Evolutionary conservation across 176 grass and related monocot species (phyloP).

Genomic region (Stipa capillata): DNA sequence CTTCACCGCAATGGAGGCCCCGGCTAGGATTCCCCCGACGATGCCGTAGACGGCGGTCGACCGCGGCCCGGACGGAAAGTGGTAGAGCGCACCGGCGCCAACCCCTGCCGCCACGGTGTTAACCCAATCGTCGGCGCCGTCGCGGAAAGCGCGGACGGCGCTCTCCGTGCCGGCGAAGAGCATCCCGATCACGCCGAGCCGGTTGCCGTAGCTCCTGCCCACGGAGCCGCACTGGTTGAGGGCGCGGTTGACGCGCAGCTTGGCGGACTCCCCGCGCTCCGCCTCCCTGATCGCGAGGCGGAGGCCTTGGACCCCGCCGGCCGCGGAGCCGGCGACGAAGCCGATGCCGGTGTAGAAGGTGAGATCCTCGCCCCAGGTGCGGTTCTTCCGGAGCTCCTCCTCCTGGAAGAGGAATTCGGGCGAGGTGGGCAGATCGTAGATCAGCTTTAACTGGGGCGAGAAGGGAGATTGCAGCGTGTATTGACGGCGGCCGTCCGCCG

Average conservation of each 20-base stretch:
- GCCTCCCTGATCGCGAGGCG: slow-evolving; percentile 17
- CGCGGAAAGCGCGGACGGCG: slow-evolving; percentile 11
- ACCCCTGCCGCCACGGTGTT: slow-evolving; percentile 41
- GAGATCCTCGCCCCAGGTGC: slow-evolving; percentile 35
- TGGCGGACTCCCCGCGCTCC: slow-evolving; percentile 38
- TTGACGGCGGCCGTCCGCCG: not conserved
- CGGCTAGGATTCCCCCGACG: slow-evolving; percentile 40
- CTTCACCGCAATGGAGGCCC: slow-evolving; percentile 32
- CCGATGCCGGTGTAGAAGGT: slow-evolving; percentile 43
- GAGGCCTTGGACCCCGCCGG: slow-evolving; percentile 32
- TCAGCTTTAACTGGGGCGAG: not conserved
- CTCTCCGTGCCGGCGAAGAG: slow-evolving; percentile 47
- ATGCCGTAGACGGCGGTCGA: slow-evolving; percentile 29
- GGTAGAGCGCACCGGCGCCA: slow-evolving; percentile 41
- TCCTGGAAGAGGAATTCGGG: slow-evolving; percentile 62
- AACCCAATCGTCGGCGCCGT: slow-evolving; percentile 48
- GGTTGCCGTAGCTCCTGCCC: slow-evolving; percentile 37
- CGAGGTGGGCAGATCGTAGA: slow-evolving; percentile 61
- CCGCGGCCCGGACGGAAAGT: slow-evolving; percentile 32
- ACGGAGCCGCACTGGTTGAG: slow-evolving; percentile 44
- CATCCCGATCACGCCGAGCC: slow-evolving; percentile 40
- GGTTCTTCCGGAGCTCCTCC: not conserved
- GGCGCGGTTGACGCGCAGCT: slow-evolving; percentile 45
- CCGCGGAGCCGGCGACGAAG: slow-evolving; percentile 29
- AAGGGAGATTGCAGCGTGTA: slow-evolving; percentile 2